These are phyloP conservation scores for Ambrosiella beaveri DNA, from an alignment of 2,329 filamentous ascomycete genomes.

Conservation along the genomic window DNA sequence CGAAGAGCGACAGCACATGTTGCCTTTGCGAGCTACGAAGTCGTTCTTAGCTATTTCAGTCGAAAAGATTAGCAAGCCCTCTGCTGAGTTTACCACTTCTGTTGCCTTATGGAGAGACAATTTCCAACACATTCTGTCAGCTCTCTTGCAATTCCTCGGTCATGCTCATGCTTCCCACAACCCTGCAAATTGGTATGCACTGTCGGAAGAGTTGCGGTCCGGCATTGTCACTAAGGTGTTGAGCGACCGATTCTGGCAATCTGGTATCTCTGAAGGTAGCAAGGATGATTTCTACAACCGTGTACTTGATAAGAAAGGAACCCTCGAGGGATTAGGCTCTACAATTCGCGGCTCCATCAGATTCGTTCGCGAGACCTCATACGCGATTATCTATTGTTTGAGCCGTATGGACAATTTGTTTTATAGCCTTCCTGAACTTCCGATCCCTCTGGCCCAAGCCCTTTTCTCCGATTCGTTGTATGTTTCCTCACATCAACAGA, in stretches of 20 bases:
- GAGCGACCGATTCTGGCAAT: slow-evolving; percentile 95
- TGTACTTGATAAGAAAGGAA: slow-evolving; percentile 74
- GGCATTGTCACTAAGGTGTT: slow-evolving; percentile 61
- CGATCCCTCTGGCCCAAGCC: slow-evolving; percentile 64
- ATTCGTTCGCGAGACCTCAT: slow-evolving; percentile 81
- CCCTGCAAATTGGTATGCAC: slow-evolving; percentile 60
- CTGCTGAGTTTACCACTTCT: slow-evolving; percentile 56
- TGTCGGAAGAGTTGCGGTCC: slow-evolving; percentile 57
- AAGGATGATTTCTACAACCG: slow-evolving; percentile 93
- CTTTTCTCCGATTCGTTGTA: slow-evolving; percentile 68
- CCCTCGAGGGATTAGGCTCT: slow-evolving; percentile 84
- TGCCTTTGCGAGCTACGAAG: slow-evolving; percentile 77
- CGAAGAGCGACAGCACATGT: slow-evolving; percentile 52
- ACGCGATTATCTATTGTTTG: slow-evolving; percentile 88
- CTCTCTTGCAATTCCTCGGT: slow-evolving; percentile 68
- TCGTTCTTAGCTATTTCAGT: slow-evolving; percentile 84
- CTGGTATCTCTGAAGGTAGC: slow-evolving; percentile 86
- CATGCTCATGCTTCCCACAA: slow-evolving; percentile 88
- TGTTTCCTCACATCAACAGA: slow-evolving; percentile 82
- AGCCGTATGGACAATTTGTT: slow-evolving; percentile 74
- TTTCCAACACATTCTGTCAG: slow-evolving; percentile 68
- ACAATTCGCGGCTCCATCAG: slow-evolving; percentile 78
- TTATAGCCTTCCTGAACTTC: slow-evolving; percentile 75
- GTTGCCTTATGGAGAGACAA: slow-evolving; percentile 70
- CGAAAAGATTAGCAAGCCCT: slow-evolving; percentile 64